phyloP scores from a whole-genome alignment of 805 yeast species.

The Kazachstania viticola region DNA sequence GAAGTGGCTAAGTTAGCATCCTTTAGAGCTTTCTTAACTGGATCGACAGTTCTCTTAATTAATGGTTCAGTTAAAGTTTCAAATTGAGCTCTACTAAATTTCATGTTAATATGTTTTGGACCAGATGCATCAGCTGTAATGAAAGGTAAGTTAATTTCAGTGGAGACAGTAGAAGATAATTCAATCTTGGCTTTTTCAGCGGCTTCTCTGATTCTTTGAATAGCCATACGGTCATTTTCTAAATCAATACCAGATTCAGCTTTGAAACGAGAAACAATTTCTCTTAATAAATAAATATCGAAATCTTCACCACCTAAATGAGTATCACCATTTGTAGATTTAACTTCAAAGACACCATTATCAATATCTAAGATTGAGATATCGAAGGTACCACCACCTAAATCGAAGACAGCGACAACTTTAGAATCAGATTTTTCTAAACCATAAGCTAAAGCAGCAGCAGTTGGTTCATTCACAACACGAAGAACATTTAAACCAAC shows the following conservation, averaged over 20 bases:
- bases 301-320: conserved; percentile 86
- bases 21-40: conserved; percentile 65
- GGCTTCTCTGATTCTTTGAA: conserved; percentile 77
- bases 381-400: conserved; percentile 99
- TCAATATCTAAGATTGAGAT: conserved; percentile 92
- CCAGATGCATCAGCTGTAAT: conserved; percentile 73
- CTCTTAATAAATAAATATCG: conserved; percentile 77
- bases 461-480: conserved; percentile 78
- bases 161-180: conserved; percentile 54
- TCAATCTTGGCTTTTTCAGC: conserved; percentile 77
- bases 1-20: conserved; percentile 59
- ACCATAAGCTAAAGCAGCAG: conserved; percentile 92
- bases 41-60: conserved; percentile 60
- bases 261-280: conserved; percentile 70
- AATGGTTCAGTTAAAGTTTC: conserved; percentile 59
- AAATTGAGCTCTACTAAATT: conserved; percentile 59
- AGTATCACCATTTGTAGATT: conserved; percentile 90
- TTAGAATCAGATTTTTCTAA: conserved; percentile 67
- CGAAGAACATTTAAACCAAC: conserved; percentile 80
- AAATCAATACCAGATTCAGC: conserved; percentile 53
- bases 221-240: conserved; percentile 48
- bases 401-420: conserved; percentile 91
- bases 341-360: conserved; percentile 95
- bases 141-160: conserved; percentile 66
- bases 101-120: conserved; percentile 56